A percentile compares a stretch with the other conserved stretches of the same genome.
These are phyloP conservation scores for Cryptococcus maquisensis DNA, from an alignment of 1,284 basidiomycete genomes.

Conservation along the genomic window DNA sequence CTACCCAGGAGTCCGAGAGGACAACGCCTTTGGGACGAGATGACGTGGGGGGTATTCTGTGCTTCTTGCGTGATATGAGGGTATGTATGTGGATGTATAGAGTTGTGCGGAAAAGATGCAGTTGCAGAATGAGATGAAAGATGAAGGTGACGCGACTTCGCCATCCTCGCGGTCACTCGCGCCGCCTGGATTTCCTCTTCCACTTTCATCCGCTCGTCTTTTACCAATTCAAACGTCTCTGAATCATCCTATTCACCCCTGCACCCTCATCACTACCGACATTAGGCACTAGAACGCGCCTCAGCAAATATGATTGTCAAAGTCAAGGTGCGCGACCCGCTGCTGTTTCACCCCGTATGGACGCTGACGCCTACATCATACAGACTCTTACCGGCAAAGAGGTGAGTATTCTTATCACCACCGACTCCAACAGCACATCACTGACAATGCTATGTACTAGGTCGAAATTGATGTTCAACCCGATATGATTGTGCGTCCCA, in stretches of 20 bases:
- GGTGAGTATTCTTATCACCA: conserved; percentile 16
- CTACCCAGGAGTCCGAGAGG: too few species aligned
- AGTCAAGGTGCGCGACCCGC: conserved; percentile 37
- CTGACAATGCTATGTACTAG: not conserved
- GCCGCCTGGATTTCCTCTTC: not conserved
- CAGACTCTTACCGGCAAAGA: conserved; percentile 45
- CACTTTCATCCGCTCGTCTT: not conserved
- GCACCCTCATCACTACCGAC: not conserved
- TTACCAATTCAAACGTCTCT: not conserved
- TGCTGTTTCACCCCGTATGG: not conserved
- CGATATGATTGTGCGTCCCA: conserved; percentile 69
- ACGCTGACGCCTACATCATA: not conserved
- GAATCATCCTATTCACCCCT: not conserved
- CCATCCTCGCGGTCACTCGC: not conserved
- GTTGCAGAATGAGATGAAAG: not conserved
- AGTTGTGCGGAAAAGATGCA: not conserved
- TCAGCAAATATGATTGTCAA: conserved; percentile 43
- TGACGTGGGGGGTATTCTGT: too few species aligned
- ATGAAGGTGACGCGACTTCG: not conserved
- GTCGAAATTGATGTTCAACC: conserved; percentile 88
- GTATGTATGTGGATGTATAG: not conserved
- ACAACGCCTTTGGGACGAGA: too few species aligned
- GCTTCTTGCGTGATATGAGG: not conserved
- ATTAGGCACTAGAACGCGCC: not conserved
- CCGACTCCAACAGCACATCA: not conserved